A percentile compares a stretch with the other conserved stretches of the same genome.
Conservation (phyloP, 108 stramenopile species). For the Stephanodiscus triporus region DNA sequence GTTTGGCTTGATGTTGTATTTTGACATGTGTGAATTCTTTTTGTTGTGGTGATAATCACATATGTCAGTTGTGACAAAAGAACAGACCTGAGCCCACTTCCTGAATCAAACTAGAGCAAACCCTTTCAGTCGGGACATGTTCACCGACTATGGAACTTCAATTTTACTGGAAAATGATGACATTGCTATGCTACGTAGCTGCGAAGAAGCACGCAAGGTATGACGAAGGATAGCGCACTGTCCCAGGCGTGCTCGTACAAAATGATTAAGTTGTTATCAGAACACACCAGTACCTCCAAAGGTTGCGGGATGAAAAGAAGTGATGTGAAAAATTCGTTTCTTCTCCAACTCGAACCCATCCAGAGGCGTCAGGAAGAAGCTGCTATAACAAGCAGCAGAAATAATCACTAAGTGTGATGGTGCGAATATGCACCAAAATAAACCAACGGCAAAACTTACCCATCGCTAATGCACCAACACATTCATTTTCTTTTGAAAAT, state of each 20-base stretch:
- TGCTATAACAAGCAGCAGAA: no score
- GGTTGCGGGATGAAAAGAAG: constrained; percentile 49
- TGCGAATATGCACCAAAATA: not conserved
- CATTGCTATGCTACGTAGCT: constrained; percentile 21
- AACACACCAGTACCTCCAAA: constrained; percentile 67
- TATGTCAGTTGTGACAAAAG: constrained; percentile 56
- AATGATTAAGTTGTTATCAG: constrained; percentile 54
- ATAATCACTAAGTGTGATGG: constrained; percentile 56
- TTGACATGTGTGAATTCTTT: no score
- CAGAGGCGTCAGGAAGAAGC: constrained; percentile 52
- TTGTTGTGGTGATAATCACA: constrained; percentile 47
- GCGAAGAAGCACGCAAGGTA: constrained; percentile 7
- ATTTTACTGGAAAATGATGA: constrained; percentile 28
- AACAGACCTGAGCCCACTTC: constrained; percentile 56
- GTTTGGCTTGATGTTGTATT: no score
- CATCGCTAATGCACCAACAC: constrained; percentile 66
- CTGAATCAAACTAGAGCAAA: constrained; percentile 55
- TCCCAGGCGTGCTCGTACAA: constrained; percentile 42
- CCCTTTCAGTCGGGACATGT: constrained; percentile 40
- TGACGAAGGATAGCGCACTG: constrained; percentile 19
- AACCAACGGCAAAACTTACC: constrained; percentile 8
- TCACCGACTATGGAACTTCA: constrained; percentile 30
- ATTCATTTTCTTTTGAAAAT: constrained; percentile 70
- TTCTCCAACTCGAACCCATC: constrained; percentile 77
- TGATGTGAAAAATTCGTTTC: constrained; percentile 44